Conservation (phyloP, 2,329 filamentous ascomycete genomes). For the Diplocarpon rosae region DNA sequence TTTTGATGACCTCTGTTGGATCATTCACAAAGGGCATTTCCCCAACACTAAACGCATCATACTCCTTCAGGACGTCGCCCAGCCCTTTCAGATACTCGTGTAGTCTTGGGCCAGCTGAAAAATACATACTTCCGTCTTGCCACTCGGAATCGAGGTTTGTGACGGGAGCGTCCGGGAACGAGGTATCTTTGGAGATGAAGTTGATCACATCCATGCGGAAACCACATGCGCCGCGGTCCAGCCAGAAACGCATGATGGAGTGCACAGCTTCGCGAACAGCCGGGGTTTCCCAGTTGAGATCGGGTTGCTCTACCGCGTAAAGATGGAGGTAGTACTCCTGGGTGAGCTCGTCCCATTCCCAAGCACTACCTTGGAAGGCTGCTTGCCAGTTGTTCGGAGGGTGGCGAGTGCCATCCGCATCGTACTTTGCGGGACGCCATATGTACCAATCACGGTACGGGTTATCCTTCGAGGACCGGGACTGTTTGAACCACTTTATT, state of each 20-base stretch:
- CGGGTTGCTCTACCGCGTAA: constrained; percentile 60
- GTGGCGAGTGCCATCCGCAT: constrained; percentile 26
- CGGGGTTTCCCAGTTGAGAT: constrained; percentile 66
- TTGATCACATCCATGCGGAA: constrained; percentile 62
- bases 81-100: constrained; percentile 39
- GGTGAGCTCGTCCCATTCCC: constrained; percentile 41
- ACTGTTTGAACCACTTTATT: constrained; percentile 48
- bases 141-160: constrained; percentile 31
- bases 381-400: constrained; percentile 37
- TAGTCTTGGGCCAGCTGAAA: constrained; percentile 40
- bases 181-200: constrained; percentile 50
- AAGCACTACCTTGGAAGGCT: constrained; percentile 36
- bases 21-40: constrained; percentile 36
- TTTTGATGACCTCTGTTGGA: constrained; percentile 38
- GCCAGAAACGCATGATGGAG: constrained; percentile 62
- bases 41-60: constrained; percentile 41
- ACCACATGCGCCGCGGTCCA: constrained; percentile 45
- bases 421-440: constrained; percentile 38
- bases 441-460: constrained; percentile 53
- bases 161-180: constrained; percentile 42
- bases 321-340: constrained; percentile 47
- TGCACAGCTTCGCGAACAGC: constrained; percentile 58
- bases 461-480: constrained; percentile 35
- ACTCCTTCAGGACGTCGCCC: constrained; percentile 34
- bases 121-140: constrained; percentile 29